phyloP scores from a whole-genome alignment of 169 alveolate genomes.

The Babesia microti region DNA sequence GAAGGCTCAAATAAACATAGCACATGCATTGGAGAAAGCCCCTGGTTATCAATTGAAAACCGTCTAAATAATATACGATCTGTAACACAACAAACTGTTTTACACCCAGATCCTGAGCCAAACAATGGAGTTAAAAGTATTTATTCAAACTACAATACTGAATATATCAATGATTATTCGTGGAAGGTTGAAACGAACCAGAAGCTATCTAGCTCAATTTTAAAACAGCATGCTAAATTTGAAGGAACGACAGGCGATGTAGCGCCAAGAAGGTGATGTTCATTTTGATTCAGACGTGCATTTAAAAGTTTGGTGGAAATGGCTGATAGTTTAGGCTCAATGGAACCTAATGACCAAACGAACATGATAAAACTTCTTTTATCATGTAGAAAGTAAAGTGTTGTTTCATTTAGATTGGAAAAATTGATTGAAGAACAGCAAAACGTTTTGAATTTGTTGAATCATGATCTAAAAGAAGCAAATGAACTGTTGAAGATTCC shows the following conservation, averaged over 20 bases:
- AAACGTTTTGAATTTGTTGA: slow-evolving; percentile 61
- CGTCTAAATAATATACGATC: slow-evolving; percentile 41
- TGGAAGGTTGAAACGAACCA: slow-evolving; percentile 25
- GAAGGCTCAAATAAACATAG: no score
- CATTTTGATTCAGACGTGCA: slow-evolving; percentile 31
- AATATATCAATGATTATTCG: slow-evolving; percentile 5
- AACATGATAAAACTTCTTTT: slow-evolving; percentile 58
- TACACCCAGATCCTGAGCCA: no score
- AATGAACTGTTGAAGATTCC: slow-evolving; percentile 55
- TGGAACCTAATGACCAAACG: slow-evolving; percentile 42
- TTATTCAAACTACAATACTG: slow-evolving; percentile 27
- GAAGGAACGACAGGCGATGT: background rate
- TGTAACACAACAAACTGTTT: slow-evolving; percentile 3
- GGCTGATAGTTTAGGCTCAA: slow-evolving; percentile 13
- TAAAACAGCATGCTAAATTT: slow-evolving; percentile 1
- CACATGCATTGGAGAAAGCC: slow-evolving; percentile 31
- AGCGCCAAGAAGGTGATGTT: slow-evolving; percentile 2
- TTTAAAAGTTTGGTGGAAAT: slow-evolving; percentile 42
- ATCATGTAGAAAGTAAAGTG: slow-evolving; percentile 64
- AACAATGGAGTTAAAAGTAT: slow-evolving; percentile 6
- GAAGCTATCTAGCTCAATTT: slow-evolving; percentile 17
- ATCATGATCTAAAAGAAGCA: slow-evolving; percentile 64
- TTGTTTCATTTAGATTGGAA: no score
- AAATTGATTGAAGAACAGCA: slow-evolving; percentile 69
- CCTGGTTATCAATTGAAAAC: slow-evolving; percentile 34